Conservation (phyloP, 306 rosid species). For the Vicia faba region DNA sequence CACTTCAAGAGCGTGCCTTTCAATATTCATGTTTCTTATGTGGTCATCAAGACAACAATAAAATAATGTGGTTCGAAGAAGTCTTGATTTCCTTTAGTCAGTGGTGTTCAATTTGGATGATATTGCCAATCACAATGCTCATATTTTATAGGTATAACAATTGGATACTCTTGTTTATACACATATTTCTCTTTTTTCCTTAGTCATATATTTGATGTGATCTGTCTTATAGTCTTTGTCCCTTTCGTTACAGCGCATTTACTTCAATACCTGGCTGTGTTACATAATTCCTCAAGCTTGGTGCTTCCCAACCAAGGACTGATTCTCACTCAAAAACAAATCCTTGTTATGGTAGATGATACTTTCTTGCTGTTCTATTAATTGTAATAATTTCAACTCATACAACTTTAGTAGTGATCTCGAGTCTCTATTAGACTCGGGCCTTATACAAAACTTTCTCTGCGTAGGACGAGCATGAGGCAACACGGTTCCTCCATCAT, state of each 20-base stretch:
- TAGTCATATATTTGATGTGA: slow-evolving; percentile 21
- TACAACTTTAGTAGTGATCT: slow-evolving; percentile 13
- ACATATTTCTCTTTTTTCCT: background rate
- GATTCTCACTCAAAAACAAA: slow-evolving; percentile 10
- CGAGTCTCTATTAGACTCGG: slow-evolving; percentile 17
- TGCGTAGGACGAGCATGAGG: background rate
- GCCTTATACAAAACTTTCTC: slow-evolving; percentile 9
- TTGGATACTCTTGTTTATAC: slow-evolving; percentile 16
- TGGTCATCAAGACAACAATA: slow-evolving; percentile 16
- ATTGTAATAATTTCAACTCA: slow-evolving; percentile 25
- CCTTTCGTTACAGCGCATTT: slow-evolving; percentile 32
- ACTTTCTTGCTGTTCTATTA: slow-evolving; percentile 24
- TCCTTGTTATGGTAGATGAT: slow-evolving; percentile 10
- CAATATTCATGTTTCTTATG: slow-evolving; percentile 30
- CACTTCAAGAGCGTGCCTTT: slow-evolving; percentile 24
- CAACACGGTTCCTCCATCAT: background rate
- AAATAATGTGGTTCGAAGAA: slow-evolving; percentile 18
- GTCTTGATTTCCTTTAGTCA: slow-evolving; percentile 35
- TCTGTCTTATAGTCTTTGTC: slow-evolving; percentile 26
- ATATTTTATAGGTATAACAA: slow-evolving; percentile 9
- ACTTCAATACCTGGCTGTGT: slow-evolving; percentile 19
- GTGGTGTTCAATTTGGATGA: slow-evolving; percentile 10
- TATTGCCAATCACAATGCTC: slow-evolving; percentile 21
- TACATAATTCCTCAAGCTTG: background rate
- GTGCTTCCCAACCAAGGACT: background rate